Percentiles rank a stretch among this genome's conserved stretches.
Conservation (phyloP, 2,329 filamentous ascomycete genomes). For the Coleophoma cylindrospora region DNA sequence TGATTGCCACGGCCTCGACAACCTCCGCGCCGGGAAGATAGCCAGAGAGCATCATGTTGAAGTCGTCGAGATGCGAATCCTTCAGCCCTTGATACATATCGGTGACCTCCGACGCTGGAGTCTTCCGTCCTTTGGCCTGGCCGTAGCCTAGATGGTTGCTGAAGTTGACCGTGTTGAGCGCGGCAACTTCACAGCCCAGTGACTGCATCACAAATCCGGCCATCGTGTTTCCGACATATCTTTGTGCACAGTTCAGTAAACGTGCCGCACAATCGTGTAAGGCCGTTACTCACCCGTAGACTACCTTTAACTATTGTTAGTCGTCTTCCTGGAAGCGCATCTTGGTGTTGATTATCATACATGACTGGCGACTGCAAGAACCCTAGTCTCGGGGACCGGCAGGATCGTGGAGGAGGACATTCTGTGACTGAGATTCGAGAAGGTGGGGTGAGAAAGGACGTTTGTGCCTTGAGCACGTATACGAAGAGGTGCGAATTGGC, state of each 20-base stretch:
- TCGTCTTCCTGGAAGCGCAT: conserved; percentile 6
- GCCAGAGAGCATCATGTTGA: conserved; percentile 91
- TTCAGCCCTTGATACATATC: conserved; percentile 82
- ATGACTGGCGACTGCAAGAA: conserved; percentile 92
- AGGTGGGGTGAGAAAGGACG: not conserved
- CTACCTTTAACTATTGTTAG: conserved; percentile 49
- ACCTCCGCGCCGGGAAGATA: conserved; percentile 87
- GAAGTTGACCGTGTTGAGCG: conserved; percentile 95
- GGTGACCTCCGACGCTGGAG: conserved; percentile 75
- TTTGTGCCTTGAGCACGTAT: too few relatives aligned
- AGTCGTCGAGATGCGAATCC: conserved; percentile 79
- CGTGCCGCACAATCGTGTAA: too few relatives aligned
- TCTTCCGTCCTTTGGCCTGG: conserved; percentile 80
- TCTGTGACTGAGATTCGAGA: not conserved
- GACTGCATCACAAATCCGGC: conserved; percentile 92
- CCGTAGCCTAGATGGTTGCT: conserved; percentile 95
- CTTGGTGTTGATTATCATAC: conserved; percentile 48
- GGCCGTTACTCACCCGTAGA: conserved; percentile 59
- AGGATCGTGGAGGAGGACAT: conserved; percentile 20
- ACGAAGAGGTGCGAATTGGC: too few relatives aligned
- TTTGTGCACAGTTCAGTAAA: conserved; percentile 32
- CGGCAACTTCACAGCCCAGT: conserved; percentile 87
- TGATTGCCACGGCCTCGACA: conserved; percentile 77
- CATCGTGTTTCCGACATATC: conserved; percentile 97
- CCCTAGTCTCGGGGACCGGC: conserved; percentile 53